phyloP scores from a whole-genome alignment of 2,329 filamentous ascomycete species.

The Microsporum ferrugineum region DNA sequence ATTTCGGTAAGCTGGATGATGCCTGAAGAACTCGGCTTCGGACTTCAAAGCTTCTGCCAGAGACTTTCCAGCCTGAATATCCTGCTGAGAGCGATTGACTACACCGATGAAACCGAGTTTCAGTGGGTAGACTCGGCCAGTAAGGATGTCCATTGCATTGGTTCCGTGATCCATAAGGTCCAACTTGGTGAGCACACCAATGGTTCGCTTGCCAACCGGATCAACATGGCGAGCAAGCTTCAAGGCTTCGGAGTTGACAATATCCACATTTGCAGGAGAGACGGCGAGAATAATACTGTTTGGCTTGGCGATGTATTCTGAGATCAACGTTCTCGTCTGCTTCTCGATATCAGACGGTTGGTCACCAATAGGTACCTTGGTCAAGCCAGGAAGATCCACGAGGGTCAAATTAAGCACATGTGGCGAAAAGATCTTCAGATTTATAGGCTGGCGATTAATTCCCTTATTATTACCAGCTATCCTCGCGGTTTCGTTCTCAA shows the following conservation, averaged over 20 bases:
- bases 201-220: constrained; percentile 83
- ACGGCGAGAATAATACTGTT: constrained; percentile 97
- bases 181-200: constrained; percentile 92
- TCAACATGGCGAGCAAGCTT: constrained; percentile 97
- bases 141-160: constrained; percentile 94
- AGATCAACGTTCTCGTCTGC: constrained; percentile 89
- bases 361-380: constrained; percentile 96
- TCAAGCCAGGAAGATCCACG: constrained; percentile 89
- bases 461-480: constrained; percentile 97
- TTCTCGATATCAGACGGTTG: constrained; percentile 98
- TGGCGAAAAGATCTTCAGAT: constrained; percentile 95
- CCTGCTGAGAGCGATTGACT: constrained; percentile 94
- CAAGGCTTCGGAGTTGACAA: constrained; percentile 94
- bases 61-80: constrained; percentile 93
- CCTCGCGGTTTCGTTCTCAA: constrained; percentile 89
- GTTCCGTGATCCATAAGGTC: constrained; percentile 99
- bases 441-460: constrained; percentile 94
- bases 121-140: constrained; percentile 86
- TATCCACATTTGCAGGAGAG: constrained; percentile 92
- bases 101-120: constrained; percentile 98
- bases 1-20: constrained; percentile 93
- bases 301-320: constrained; percentile 96
- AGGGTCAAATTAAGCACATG: constrained; percentile 92
- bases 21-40: constrained; percentile 90
- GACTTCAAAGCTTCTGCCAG: constrained; percentile 81